Conservation (phyloP, 352 stramenopile species). For the Phytophthora pistaciae region DNA sequence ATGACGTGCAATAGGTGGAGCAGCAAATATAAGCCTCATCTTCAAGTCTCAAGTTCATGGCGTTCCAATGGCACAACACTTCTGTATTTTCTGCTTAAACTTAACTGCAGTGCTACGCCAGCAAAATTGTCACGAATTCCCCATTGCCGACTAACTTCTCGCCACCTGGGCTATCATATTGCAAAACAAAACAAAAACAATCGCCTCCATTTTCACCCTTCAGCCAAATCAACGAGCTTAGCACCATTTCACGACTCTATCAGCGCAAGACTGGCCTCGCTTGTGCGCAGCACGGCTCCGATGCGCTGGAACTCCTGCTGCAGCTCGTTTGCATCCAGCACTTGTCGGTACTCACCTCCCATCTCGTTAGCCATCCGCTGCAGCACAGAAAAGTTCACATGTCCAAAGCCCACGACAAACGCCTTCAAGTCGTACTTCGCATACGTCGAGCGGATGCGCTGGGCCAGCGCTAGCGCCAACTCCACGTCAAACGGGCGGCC, state of each 20-base stretch:
- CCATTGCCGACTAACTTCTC: no score
- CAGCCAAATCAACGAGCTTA: no score
- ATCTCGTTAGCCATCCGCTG: constrained; percentile 54
- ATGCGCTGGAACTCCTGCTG: constrained; percentile 41
- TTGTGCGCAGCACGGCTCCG: constrained; percentile 31
- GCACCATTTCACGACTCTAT: not conserved
- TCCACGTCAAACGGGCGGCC: constrained; percentile 46
- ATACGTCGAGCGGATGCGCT: constrained; percentile 57
- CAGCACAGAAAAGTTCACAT: constrained; percentile 60
- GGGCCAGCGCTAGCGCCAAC: constrained; percentile 46
- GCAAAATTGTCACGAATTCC: no score
- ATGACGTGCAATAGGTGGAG: not conserved
- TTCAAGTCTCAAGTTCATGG: no score
- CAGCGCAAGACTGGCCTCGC: constrained; percentile 40
- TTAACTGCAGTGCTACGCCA: no score
- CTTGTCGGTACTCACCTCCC: constrained; percentile 55
- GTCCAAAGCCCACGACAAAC: constrained; percentile 73
- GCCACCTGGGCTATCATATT: no score
- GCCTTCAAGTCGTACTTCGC: constrained; percentile 60
- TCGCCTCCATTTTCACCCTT: no score
- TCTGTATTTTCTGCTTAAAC: no score
- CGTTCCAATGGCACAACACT: no score
- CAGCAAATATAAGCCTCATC: constrained; percentile 4
- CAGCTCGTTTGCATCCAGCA: constrained; percentile 35
- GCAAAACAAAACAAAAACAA: no score